Conservation (phyloP, 352 stramenopile genomes). For the Phytopythium mirpurense region DNA sequence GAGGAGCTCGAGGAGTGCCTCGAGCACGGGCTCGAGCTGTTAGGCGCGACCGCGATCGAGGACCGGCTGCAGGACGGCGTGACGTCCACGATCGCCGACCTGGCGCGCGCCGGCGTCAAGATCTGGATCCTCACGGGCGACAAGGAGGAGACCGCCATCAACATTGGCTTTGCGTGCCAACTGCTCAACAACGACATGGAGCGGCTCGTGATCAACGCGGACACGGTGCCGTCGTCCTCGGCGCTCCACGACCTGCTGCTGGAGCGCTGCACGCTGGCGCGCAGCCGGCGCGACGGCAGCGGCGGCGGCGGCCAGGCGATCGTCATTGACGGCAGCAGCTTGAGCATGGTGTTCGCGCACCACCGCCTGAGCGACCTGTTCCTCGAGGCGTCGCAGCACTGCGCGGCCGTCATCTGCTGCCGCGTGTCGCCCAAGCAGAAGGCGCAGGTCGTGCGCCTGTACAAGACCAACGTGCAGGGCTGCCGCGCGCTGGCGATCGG, state of each 20-base stretch:
- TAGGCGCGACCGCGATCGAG: constrained; percentile 80
- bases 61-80: constrained; percentile 78
- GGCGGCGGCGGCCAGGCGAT: constrained; percentile 39
- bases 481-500: constrained; percentile 94
- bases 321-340: constrained; percentile 65
- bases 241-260: constrained; percentile 61
- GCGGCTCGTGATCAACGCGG: constrained; percentile 73
- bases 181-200: constrained; percentile 96
- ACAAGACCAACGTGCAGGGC: constrained; percentile 82
- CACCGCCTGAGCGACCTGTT: constrained; percentile 71
- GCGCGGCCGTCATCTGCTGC: constrained; percentile 86
- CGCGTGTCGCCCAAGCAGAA: constrained; percentile 92
- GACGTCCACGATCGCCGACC: constrained; percentile 65
- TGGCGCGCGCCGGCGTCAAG: constrained; percentile 73
- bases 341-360: constrained; percentile 79
- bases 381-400: constrained; percentile 80
- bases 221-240: constrained; percentile 44
- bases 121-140: constrained; percentile 86
- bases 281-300: constrained; percentile 3
- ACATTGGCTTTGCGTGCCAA: constrained; percentile 94
- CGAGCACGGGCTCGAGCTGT: constrained; percentile 62
- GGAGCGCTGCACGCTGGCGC: constrained; percentile 34
- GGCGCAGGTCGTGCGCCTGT: constrained; percentile 82
- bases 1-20: constrained; percentile 82
- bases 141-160: constrained; percentile 97